These are phyloP conservation scores for Entamoeba moshkovskii DNA, from an alignment of 208 protist species.

Conservation along the genomic window DNA sequence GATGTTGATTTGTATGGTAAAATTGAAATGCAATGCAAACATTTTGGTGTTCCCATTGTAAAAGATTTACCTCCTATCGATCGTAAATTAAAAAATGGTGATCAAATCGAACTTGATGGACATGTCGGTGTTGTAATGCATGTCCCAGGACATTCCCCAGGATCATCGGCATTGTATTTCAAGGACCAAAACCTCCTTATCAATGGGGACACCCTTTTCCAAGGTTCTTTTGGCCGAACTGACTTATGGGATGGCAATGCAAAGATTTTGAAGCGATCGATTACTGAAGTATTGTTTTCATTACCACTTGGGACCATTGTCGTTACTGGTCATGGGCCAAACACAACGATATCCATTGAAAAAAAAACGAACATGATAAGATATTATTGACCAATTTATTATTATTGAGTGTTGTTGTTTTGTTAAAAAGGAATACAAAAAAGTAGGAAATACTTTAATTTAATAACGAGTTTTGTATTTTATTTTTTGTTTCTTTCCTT, in stretches of 20 bases:
- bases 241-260: conserved; percentile 11
- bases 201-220: conserved; percentile 14
- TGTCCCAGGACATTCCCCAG: conserved; percentile 15
- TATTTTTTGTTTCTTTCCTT: not conserved
- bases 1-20: not conserved
- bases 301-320: conserved; percentile 4
- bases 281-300: not conserved
- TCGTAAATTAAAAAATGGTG: not conserved
- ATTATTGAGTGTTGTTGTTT: not conserved
- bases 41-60: not conserved
- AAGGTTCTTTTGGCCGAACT: conserved; percentile 4
- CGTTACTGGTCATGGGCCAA: conserved; percentile 14
- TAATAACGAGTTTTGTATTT: not conserved
- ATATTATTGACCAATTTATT: not conserved
- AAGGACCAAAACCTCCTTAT: not conserved
- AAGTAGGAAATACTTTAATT: not conserved
- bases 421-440: not conserved
- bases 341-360: not conserved
- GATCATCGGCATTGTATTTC: conserved; percentile 6
- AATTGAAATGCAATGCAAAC: not conserved
- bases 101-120: not conserved
- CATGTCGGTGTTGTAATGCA: not conserved
- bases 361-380: not conserved
- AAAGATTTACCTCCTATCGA: not conserved
- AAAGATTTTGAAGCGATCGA: not conserved